Evolutionary conservation across 495 filamentous ascomycete species (phyloP).

Genomic region (Articulospora tetracladia): DNA sequence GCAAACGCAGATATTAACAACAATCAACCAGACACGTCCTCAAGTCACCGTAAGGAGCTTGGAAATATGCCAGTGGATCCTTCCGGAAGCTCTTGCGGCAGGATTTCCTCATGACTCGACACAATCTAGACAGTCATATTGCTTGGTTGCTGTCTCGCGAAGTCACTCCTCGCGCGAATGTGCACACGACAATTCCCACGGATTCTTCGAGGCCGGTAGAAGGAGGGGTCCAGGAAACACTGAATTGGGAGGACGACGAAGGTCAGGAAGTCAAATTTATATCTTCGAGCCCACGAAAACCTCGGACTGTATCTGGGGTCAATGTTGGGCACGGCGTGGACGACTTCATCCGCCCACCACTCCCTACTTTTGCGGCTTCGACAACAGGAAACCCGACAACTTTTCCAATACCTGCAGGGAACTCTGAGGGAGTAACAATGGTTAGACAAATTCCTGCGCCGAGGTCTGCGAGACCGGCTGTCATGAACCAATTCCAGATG

Average conservation of each 20-base stretch:
- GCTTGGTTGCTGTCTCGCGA: slow-evolving; percentile 53
- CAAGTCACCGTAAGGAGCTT: background rate
- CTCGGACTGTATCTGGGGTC: slow-evolving; percentile 9
- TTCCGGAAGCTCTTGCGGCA: slow-evolving; percentile 6
- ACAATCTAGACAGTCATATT: slow-evolving; percentile 57
- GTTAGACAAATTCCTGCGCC: slow-evolving; percentile 51
- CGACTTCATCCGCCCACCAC: slow-evolving; percentile 22
- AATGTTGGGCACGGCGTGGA: slow-evolving; percentile 3
- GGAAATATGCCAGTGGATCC: slow-evolving; percentile 20
- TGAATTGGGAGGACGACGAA: slow-evolving; percentile 11
- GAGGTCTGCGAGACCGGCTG: slow-evolving; percentile 20
- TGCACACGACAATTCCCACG: slow-evolving; percentile 1
- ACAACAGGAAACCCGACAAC: slow-evolving; percentile 5
- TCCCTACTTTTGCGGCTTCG: slow-evolving; percentile 10
- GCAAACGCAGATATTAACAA: slow-evolving; percentile 1
- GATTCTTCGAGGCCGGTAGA: background rate
- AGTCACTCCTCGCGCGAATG: slow-evolving; percentile 24
- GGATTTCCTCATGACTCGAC: slow-evolving; percentile 54
- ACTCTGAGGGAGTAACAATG: slow-evolving; percentile 40
- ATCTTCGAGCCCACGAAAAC: background rate
- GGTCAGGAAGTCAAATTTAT: background rate
- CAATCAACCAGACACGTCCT: background rate
- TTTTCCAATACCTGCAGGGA: background rate
- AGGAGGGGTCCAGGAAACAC: slow-evolving; percentile 1
- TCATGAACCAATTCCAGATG: slow-evolving; percentile 22